Base-by-base conservation (phyloP, 192 early-diverging fungal species). In the Coemansia aciculifera region DNA sequence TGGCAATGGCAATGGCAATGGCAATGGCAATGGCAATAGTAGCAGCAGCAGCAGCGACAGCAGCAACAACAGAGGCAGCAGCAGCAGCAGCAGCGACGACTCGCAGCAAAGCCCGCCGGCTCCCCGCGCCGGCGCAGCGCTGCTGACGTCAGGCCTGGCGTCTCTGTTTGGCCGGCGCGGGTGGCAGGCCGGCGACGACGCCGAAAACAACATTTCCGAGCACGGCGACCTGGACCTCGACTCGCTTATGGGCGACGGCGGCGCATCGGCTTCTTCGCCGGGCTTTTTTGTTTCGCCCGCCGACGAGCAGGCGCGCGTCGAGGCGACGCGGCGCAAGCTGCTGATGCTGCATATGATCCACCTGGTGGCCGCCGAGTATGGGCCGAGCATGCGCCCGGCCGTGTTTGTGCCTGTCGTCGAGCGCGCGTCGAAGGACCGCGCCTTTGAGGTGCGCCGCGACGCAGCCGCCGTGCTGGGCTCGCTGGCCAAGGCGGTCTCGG, bases 321-420 rank as follows among this genome's bases (percentile, higher is more conserved):
- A 76, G 63, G 57, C 24, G 54, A 79, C 74, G 8, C 71, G 79
- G 36, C 78, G 79, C 51, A 81, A 78, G 71, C 70, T 81, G 61
- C 72, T 81, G 63, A 70, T 76, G 68, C 71, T 85, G 34, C 78
- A 79, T 10, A 77, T 85, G 75, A 69, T 85, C n/a, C 79, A 77
- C 39, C 70, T 78, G 52, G 68, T 78, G 9, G 78, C 77, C 4
- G 61, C 72, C 19, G 75, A 79, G 48, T 85, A 71, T 48, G 83
- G 83, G 15, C 65, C 73, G 0, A 43, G 15, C 11, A 72, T 81
- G 72, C 76, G 79, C 59, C 79, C 79, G 5, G 79, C 79, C 1
- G 83, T 85, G 42, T 81, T 85, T 69, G 78, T 85, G 38, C 79
- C 83, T 0, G 79, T 78, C 15, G 77, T 85, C 11, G 83, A 85